phyloP scores from a whole-genome alignment of 257 asterid species.

The Capsicum chinense region DNA sequence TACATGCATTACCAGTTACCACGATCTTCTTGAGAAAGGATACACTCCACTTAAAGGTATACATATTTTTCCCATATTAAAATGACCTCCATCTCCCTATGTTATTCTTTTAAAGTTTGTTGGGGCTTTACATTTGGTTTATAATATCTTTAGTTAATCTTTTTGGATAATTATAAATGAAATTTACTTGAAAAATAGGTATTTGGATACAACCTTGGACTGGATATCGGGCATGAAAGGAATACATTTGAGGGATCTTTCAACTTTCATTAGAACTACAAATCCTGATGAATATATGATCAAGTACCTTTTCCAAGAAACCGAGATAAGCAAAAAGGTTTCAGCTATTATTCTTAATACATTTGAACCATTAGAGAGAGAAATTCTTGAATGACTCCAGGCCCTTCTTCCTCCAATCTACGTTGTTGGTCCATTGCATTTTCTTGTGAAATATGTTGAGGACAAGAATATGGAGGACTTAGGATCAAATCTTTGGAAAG shows the following conservation, averaged over 20 bases:
- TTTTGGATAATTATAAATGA: background rate
- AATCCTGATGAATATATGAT: slow-evolving; percentile 24
- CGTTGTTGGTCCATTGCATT: too few species aligned
- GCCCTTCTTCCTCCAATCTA: too few species aligned
- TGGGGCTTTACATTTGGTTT: background rate
- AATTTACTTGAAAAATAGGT: slow-evolving; percentile 29
- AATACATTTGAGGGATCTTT: slow-evolving; percentile 31
- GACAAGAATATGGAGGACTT: slow-evolving; percentile 28
- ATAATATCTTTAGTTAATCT: too few species aligned
- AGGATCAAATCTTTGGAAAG: slow-evolving; percentile 58
- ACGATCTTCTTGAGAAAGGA: background rate
- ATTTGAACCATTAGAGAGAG: background rate
- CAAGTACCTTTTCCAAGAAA: slow-evolving; percentile 6
- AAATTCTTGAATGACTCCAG: too few species aligned
- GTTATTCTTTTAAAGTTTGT: background rate
- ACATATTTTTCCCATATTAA: background rate
- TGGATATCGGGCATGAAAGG: slow-evolving; percentile 33
- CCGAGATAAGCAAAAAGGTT: background rate
- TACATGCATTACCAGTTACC: background rate
- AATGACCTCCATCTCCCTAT: background rate
- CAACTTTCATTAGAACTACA: slow-evolving; percentile 21
- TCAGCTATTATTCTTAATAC: slow-evolving; percentile 14
- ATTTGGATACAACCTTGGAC: slow-evolving; percentile 22
- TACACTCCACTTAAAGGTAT: background rate
- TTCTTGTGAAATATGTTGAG: too few species aligned